Evolutionary conservation across 495 filamentous ascomycete genomes (phyloP), one percentile per base, ranked within the genome.

Genomic region (Tuber aestivum): DNA sequence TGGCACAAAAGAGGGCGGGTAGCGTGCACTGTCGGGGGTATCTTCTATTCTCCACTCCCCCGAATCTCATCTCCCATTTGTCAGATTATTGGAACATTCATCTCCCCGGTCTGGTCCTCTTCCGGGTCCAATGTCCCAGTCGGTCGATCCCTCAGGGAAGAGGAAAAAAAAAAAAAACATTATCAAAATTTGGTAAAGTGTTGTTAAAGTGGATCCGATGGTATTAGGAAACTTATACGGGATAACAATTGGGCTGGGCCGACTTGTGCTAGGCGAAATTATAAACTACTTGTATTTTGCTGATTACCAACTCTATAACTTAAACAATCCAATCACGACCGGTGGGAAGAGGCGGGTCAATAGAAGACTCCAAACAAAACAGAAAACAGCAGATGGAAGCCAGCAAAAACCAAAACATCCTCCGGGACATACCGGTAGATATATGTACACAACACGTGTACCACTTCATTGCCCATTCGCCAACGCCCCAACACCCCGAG

Each of bases 401-500:
- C 27, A 35, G 27, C 14, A 65, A 65, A 65, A 35, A 2, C 27
- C 14, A 65, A 35, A 35, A 65, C 56, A 65, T 35, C 56, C 56
- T 20, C 56, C 56, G 14, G 27, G 12, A 3, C 27, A 65, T 65
- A 32, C 32, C n/a, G n/a, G n/a, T n/a, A n/a, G 7, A 16, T 35
- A 27, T 65, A 65, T 65, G 27, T 35, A 35, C 7, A 35, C 27
- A 18, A 65, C 27, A 65, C 14, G 56, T 14, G 35, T 6, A 1
- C 27, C 35, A 3, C 56, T 65, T 79, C 77, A 75, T 35, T 37
- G 41, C 12, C 23, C 38, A 68, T 71, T 72, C 50, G 79, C 74
- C 71, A 48, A 9, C 65, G 20, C 32, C 35, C 74, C 74, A 74
- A 74, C 41, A 35, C 75, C 78, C 35, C 50, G 71, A 21, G 77